phyloP scores from a whole-genome alignment of 345 rosid species.

The Arabidopsis arenosa region DNA sequence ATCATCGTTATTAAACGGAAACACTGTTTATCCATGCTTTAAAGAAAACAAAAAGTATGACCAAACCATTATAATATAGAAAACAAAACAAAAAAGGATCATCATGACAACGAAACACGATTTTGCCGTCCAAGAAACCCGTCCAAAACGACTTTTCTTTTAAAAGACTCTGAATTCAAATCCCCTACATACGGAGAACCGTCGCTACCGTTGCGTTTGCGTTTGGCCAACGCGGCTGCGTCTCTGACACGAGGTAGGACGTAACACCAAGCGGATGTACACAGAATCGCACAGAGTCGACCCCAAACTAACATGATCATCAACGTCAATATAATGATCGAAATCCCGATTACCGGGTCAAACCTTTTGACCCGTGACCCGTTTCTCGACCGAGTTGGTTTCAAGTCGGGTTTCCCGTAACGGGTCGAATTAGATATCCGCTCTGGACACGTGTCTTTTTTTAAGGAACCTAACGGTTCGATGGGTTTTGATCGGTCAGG shows the following conservation, averaged over 20 bases:
- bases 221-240: constrained; percentile 21
- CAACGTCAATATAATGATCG: constrained; percentile 58
- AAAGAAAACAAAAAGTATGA: neutral
- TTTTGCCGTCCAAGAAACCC: constrained; percentile 73
- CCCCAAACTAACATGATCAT: constrained; percentile 64
- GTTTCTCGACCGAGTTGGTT: constrained; percentile 46
- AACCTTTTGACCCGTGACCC: constrained; percentile 35
- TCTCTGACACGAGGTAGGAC: constrained; percentile 51
- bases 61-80: constrained; percentile 25
- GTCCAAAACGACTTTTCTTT: constrained; percentile 70
- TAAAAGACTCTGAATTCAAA: constrained; percentile 56
- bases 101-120: constrained; percentile 37
- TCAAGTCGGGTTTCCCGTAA: constrained; percentile 32
- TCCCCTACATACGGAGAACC: constrained; percentile 29
- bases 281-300: constrained; percentile 65
- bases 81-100: neutral
- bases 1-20: constrained; percentile 33
- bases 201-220: constrained; percentile 33
- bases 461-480: constrained; percentile 27
- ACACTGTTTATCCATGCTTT: neutral
- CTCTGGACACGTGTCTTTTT: constrained; percentile 32
- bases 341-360: constrained; percentile 62
- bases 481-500: constrained; percentile 38
- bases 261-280: constrained; percentile 68
- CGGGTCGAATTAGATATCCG: constrained; percentile 37